These are phyloP conservation scores for Dentipellis sp. DNA, from an alignment of 768 basidiomycete species.

Conservation along the genomic window DNA sequence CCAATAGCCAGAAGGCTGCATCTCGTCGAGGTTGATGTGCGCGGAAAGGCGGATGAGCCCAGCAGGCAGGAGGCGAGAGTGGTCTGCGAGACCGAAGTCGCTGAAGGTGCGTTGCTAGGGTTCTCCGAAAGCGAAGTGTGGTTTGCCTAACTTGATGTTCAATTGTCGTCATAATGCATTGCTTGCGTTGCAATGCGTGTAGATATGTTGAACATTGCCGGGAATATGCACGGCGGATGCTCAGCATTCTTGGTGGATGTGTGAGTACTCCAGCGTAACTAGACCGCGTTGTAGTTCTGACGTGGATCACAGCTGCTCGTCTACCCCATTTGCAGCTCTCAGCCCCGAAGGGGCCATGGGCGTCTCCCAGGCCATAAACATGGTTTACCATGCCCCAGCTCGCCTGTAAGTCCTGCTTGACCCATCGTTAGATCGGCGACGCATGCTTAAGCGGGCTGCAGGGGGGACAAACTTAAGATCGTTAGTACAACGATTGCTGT, in stretches of 20 bases:
- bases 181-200: not conserved
- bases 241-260: not conserved
- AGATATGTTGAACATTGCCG: conserved; percentile 1
- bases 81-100: not conserved
- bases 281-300: too few species aligned
- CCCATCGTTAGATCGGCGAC: not conserved
- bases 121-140: too few species aligned
- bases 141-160: too few species aligned
- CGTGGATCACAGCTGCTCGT: not conserved
- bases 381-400: conserved; percentile 4
- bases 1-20: not conserved
- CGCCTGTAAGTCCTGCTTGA: not conserved
- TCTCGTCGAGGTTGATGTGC: not conserved
- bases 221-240: conserved; percentile 5
- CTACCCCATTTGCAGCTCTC: not conserved
- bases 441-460: not conserved
- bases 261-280: not conserved
- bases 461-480: not conserved
- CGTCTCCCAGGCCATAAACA: not conserved
- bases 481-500: not conserved
- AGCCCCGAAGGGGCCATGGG: not conserved
- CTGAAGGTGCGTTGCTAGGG: not conserved
- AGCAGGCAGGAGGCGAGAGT: not conserved
- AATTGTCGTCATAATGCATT: not conserved
- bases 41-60: not conserved